phyloP scores from a whole-genome alignment of 2,329 filamentous ascomycete genomes.

The Colletotrichum sp. region DNA sequence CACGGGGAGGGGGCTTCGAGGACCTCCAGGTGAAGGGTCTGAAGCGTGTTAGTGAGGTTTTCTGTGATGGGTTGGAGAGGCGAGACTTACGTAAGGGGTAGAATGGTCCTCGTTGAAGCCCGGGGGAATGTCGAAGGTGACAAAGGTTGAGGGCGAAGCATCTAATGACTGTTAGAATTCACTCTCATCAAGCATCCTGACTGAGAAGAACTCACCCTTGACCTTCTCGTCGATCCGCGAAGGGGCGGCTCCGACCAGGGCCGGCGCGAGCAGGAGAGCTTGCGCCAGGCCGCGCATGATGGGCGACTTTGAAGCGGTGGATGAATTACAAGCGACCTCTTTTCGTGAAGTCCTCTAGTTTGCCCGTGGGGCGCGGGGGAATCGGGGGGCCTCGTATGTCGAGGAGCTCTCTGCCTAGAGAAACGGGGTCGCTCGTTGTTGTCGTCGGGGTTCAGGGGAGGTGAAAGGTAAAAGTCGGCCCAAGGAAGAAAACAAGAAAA shows the following conservation, averaged over 20 bases:
- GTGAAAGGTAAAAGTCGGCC: background rate
- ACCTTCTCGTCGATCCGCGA: slow-evolving; percentile 4
- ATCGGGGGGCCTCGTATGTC: background rate
- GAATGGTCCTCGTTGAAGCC: slow-evolving; percentile 12
- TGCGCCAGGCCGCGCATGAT: slow-evolving; percentile 17
- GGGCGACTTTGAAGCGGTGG: background rate
- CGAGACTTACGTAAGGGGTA: background rate
- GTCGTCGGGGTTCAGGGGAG: background rate
- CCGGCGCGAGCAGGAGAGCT: slow-evolving; percentile 38
- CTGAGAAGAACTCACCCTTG: background rate
- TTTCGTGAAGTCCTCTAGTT: background rate
- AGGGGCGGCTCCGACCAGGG: slow-evolving; percentile 33
- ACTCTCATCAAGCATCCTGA: background rate
- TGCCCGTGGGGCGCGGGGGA: background rate
- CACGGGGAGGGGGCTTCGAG: slow-evolving; percentile 50
- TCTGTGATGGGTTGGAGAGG: background rate
- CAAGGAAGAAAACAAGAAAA: background rate
- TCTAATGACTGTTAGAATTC: background rate
- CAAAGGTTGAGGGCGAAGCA: slow-evolving; percentile 19
- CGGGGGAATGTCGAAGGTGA: slow-evolving; percentile 16
- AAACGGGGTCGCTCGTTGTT: background rate
- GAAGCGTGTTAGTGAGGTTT: background rate
- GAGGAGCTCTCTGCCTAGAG: background rate
- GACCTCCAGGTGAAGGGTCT: slow-evolving; percentile 50
- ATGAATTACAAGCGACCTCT: background rate